A percentile compares a stretch with the other conserved stretches of the same genome.
Conservation (phyloP, 257 asterid genomes). For the Sherardia arvensis region DNA sequence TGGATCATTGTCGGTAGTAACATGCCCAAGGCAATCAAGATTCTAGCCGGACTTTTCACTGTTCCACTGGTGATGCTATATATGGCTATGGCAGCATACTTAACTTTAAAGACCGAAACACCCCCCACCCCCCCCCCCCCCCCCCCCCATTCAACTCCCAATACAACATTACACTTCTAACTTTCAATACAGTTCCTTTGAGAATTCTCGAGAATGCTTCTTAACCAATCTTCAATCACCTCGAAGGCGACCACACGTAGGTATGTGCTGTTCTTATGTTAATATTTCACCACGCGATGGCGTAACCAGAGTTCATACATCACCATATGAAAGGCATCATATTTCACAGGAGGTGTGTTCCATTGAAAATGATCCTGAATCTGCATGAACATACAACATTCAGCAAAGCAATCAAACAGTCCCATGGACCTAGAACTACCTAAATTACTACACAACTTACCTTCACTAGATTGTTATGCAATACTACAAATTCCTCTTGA, state of each 20-base stretch:
- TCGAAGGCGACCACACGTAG: background rate
- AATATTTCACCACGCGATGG: conserved; percentile 80
- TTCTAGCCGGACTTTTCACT: conserved; percentile 5
- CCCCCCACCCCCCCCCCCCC: background rate
- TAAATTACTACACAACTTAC: conserved; percentile 27
- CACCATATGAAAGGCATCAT: conserved; percentile 89
- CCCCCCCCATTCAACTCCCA: too few relatives aligned
- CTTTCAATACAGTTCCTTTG: too few relatives aligned
- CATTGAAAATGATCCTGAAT: conserved; percentile 90
- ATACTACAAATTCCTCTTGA: conserved; percentile 55
- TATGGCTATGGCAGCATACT: conserved; percentile 9
- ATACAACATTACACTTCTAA: conserved; percentile 1
- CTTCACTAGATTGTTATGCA: conserved; percentile 90
- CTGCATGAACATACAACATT: conserved; percentile 28
- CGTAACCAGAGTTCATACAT: conserved; percentile 98
- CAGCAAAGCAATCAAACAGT: background rate
- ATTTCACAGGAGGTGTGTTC: conserved; percentile 70
- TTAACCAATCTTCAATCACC: conserved; percentile 4
- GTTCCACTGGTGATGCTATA: conserved; percentile 1
- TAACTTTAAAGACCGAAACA: conserved; percentile 5
- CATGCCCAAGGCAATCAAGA: conserved; percentile 18
- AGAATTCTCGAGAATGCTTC: conserved; percentile 9
- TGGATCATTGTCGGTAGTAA: background rate
- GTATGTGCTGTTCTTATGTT: conserved; percentile 11
- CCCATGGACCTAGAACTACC: background rate